A percentile compares a stretch with the other conserved stretches of the same genome.
Conservation (phyloP, 2,329 filamentous ascomycete species). For the Nothomitra cinnamomea region DNA sequence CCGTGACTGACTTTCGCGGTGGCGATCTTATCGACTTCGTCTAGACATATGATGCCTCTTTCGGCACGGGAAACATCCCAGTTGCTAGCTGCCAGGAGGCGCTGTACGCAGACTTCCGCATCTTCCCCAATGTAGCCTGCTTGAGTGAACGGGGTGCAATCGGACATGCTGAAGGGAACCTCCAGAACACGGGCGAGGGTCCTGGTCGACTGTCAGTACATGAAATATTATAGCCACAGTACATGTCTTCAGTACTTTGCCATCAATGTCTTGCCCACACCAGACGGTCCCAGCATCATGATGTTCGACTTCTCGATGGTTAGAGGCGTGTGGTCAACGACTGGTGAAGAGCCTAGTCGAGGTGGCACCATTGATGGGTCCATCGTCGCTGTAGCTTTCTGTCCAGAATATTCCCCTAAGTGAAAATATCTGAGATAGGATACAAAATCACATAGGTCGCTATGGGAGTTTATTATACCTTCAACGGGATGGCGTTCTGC, state of each 20-base stretch:
- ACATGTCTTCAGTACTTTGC: conserved; percentile 35
- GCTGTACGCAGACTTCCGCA: conserved; percentile 86
- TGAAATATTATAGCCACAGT: not conserved
- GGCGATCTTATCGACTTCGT: conserved; percentile 96
- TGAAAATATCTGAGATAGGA: conserved; percentile 12
- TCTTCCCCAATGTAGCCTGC: conserved; percentile 97
- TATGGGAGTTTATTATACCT: conserved; percentile 31
- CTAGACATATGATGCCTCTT: conserved; percentile 83
- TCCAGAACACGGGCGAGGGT: conserved; percentile 86
- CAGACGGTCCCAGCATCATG: conserved; percentile 76
- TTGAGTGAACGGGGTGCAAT: conserved; percentile 91
- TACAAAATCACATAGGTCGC: conserved; percentile 8
- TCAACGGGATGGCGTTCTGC: conserved; percentile 58
- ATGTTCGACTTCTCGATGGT: conserved; percentile 94
- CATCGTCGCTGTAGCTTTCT: conserved; percentile 21
- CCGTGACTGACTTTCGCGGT: conserved; percentile 74
- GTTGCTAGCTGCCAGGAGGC: conserved; percentile 75
- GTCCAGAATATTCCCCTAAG: conserved; percentile 44
- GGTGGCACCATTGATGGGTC: conserved; percentile 13
- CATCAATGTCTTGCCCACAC: conserved; percentile 93
- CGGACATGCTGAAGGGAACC: conserved; percentile 86
- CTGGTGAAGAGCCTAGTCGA: not conserved
- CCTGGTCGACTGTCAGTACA: conserved; percentile 27
- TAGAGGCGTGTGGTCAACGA: conserved; percentile 35
- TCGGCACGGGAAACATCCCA: conserved; percentile 76